Percentiles rank a stretch among this genome's conserved stretches.
Conservation (phyloP, 2,329 filamentous ascomycete genomes). For the Conoideocrella luteorostrata region DNA sequence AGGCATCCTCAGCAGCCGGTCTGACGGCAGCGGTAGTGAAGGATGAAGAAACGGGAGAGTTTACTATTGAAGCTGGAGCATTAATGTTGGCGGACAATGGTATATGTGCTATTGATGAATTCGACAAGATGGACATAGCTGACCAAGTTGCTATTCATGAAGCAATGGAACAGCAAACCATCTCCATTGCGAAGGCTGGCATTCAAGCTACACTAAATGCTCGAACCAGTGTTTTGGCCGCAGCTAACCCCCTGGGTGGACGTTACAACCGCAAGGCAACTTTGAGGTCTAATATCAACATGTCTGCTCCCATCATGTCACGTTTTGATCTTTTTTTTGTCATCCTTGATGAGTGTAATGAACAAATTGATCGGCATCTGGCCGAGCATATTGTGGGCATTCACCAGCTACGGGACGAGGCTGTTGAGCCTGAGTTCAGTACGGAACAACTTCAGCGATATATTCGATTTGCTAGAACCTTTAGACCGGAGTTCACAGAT, state of each 20-base stretch:
- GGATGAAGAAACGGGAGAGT: slow-evolving; percentile 96
- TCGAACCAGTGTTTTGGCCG: slow-evolving; percentile 88
- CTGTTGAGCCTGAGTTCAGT: slow-evolving; percentile 86
- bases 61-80: slow-evolving; percentile 96
- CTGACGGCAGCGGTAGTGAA: slow-evolving; percentile 95
- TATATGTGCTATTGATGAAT: slow-evolving; percentile 97
- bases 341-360: slow-evolving; percentile 93
- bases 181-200: slow-evolving; percentile 96
- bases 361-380: slow-evolving; percentile 80
- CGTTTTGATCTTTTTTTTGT: slow-evolving; percentile 99
- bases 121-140: slow-evolving; percentile 98
- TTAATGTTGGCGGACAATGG: slow-evolving; percentile 97
- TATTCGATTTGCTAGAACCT: slow-evolving; percentile 91
- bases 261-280: slow-evolving; percentile 97
- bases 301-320: slow-evolving; percentile 98
- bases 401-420: slow-evolving; percentile 87
- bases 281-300: slow-evolving; percentile 91
- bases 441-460: slow-evolving; percentile 96
- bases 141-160: slow-evolving; percentile 99
- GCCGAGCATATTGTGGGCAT: slow-evolving; percentile 93
- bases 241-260: slow-evolving; percentile 91
- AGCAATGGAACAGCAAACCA: slow-evolving; percentile 99
- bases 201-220: slow-evolving; percentile 98
- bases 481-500: slow-evolving; percentile 84
- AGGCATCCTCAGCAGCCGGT: slow-evolving; percentile 95